A percentile compares a stretch with the other conserved stretches of the same genome.
Conservation (phyloP, 2,329 filamentous ascomycete species). For the Neonectria sp. region DNA sequence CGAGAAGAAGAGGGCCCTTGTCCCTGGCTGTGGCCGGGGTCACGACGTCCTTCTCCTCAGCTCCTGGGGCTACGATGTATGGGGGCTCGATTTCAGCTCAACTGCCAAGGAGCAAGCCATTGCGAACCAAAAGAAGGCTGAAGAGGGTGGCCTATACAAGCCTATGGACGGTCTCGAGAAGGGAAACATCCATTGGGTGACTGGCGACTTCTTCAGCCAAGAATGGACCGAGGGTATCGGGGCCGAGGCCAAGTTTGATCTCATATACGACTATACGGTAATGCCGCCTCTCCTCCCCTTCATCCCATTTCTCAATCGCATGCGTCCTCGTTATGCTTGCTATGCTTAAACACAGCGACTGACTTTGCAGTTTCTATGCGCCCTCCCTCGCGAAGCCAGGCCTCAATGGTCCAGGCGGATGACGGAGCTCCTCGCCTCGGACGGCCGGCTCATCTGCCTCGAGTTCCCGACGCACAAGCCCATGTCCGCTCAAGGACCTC, state of each 20-base stretch:
- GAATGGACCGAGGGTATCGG: constrained; percentile 65
- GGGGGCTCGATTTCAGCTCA: constrained; percentile 78
- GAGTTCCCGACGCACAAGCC: constrained; percentile 85
- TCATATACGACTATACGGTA: constrained; percentile 77
- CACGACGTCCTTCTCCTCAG: constrained; percentile 85
- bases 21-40: constrained; percentile 87
- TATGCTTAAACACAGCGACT: constrained; percentile 30
- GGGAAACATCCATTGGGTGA: constrained; percentile 70
- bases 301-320: constrained; percentile 36
- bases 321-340: constrained; percentile 7
- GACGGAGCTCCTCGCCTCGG: constrained; percentile 62
- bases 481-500: constrained; percentile 76
- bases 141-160: constrained; percentile 61
- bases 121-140: constrained; percentile 58
- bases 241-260: constrained; percentile 71
- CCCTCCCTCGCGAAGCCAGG: constrained; percentile 68
- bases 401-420: constrained; percentile 69
- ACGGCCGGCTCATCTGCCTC: constrained; percentile 73
- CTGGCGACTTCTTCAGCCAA: constrained; percentile 77
- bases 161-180: constrained; percentile 55
- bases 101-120: constrained; percentile 62
- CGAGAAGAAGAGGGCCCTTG: constrained; percentile 67
- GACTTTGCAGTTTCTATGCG: constrained; percentile 71
- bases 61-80: constrained; percentile 82
- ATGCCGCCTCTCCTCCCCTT: constrained; percentile 18